These are phyloP conservation scores for Fagopyrum tataricum DNA, from an alignment of 148 eudicot species.

Conservation along the genomic window DNA sequence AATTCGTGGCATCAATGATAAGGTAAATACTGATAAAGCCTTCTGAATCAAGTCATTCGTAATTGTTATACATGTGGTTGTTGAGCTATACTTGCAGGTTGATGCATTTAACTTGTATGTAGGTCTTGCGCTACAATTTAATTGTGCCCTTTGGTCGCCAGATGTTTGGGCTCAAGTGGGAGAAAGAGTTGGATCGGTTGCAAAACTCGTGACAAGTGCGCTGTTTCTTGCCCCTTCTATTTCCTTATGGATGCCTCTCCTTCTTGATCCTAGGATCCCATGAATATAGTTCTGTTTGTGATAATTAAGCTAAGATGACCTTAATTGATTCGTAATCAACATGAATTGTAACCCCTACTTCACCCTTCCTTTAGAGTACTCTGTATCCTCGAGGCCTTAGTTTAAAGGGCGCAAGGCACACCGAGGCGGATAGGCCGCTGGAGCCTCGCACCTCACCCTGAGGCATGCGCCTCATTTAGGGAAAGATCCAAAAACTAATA, in stretches of 20 bases:
- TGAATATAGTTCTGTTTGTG: background rate
- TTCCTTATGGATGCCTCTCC: background rate
- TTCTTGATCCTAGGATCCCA: background rate
- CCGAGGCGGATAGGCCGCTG: no score
- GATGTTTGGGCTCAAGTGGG: slow-evolving; percentile 68
- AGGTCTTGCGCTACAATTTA: slow-evolving; percentile 84
- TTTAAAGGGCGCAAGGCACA: no score
- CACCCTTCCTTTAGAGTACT: no score
- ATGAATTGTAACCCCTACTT: no score
- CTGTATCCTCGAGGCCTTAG: no score
- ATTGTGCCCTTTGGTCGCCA: slow-evolving; percentile 91
- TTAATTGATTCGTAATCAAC: no score
- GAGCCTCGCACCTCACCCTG: no score
- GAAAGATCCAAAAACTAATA: no score
- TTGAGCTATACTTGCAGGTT: no score
- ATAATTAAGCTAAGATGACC: background rate
- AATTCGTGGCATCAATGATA: slow-evolving; percentile 53
- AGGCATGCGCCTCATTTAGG: no score
- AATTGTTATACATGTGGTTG: no score
- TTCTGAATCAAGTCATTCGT: background rate
- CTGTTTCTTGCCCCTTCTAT: background rate
- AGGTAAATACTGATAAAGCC: slow-evolving; percentile 30
- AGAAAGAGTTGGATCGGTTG: slow-evolving; percentile 48
- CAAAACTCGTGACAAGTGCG: slow-evolving; percentile 18
- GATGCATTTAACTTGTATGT: slow-evolving; percentile 11